Conservation (phyloP, 164 flowering plant genomes). For the Liquidambar formosana region DNA sequence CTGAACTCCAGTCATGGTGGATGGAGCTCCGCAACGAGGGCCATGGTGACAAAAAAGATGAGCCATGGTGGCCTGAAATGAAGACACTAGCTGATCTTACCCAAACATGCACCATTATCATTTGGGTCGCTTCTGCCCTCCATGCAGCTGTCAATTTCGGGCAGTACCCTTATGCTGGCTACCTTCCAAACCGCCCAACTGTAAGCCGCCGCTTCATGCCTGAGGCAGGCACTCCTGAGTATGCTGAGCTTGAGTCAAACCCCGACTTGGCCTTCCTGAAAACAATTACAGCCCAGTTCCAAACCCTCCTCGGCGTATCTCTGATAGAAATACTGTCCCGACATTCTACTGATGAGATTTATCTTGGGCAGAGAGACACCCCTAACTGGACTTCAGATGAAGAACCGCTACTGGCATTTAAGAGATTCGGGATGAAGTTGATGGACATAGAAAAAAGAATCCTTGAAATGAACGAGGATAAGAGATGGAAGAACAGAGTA, state of each 20-base stretch:
- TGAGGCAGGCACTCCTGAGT: constrained; percentile 65
- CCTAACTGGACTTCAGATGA: constrained; percentile 66
- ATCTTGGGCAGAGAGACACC: constrained; percentile 70
- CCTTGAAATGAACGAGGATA: constrained; percentile 48
- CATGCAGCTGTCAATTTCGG: constrained; percentile 92
- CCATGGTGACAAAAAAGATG: constrained; percentile 75
- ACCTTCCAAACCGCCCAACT: constrained; percentile 84
- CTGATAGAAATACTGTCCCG: constrained; percentile 73
- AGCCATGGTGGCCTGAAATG: constrained; percentile 83
- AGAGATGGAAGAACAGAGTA: constrained; percentile 49
- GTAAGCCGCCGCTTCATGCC: constrained; percentile 84
- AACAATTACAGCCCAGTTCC: constrained; percentile 74
- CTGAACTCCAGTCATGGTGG: constrained; percentile 91
- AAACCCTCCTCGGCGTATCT: constrained; percentile 73
- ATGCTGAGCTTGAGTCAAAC: constrained; percentile 54
- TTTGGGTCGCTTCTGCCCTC: constrained; percentile 89
- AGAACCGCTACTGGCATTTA: constrained; percentile 52
- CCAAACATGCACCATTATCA: constrained; percentile 62
- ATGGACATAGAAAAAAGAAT: constrained; percentile 56
- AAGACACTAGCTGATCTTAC: constrained; percentile 50
- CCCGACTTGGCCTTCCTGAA: constrained; percentile 63
- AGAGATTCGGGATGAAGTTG: constrained; percentile 49
- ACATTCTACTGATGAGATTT: constrained; percentile 78
- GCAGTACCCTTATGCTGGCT: constrained; percentile 87
- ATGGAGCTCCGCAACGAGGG: constrained; percentile 62